Conservation (phyloP, 768 basidiomycete genomes). For the Kwoniella sp. region DNA sequence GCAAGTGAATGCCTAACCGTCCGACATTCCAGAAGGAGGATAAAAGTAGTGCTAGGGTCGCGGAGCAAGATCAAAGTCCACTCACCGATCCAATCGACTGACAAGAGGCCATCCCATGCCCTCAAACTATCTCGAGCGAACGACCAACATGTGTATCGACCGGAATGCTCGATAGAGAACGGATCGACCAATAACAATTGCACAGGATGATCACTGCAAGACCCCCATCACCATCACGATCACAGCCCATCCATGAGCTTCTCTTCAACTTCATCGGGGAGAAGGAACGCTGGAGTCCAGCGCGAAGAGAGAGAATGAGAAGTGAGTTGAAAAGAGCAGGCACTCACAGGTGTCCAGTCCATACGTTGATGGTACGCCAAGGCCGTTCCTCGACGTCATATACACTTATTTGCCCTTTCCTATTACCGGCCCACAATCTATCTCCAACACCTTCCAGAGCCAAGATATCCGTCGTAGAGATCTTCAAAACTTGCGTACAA, state of each 20-base stretch:
- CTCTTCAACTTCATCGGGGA: too few species aligned
- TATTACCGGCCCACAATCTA: constrained; percentile 80
- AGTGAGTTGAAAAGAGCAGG: too few species aligned
- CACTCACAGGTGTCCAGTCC: constrained; percentile 73
- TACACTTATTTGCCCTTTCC: constrained; percentile 77
- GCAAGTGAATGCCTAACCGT: too few species aligned
- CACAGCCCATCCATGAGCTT: neutral
- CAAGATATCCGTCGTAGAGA: constrained; percentile 77
- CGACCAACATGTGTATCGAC: constrained; percentile 70
- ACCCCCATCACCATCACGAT: too few species aligned
- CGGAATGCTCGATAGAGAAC: constrained; percentile 64
- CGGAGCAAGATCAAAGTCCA: too few species aligned
- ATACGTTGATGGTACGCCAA: constrained; percentile 83
- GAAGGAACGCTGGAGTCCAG: neutral
- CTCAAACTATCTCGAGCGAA: constrained; percentile 71
- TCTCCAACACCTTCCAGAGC: constrained; percentile 81
- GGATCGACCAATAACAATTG: constrained; percentile 70
- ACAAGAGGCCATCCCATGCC: constrained; percentile 88
- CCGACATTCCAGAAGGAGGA: too few species aligned
- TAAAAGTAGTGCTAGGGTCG: neutral
- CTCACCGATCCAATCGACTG: constrained; percentile 83
- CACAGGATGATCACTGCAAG: constrained; percentile 65
- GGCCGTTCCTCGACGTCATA: constrained; percentile 71
- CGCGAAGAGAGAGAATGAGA: too few species aligned
- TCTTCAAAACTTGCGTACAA: constrained; percentile 76